These are phyloP conservation scores for Colletotrichum noveboracense DNA, from an alignment of 2,329 filamentous ascomycete species.

Conservation along the genomic window DNA sequence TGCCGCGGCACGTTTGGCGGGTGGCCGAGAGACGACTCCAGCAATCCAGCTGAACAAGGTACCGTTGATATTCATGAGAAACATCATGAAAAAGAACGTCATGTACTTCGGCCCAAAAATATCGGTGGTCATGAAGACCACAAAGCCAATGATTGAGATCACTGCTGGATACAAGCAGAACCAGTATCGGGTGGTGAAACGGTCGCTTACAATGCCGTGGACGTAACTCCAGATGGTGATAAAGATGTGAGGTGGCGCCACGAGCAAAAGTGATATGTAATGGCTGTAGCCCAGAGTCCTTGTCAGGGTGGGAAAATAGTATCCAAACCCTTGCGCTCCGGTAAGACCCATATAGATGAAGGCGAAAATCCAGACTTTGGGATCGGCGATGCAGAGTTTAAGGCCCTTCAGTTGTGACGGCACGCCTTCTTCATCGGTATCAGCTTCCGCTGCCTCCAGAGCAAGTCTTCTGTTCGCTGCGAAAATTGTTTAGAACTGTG, in stretches of 20 bases:
- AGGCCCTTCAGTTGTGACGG: constrained; percentile 54
- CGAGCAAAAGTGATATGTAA: neutral
- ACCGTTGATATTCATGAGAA: constrained; percentile 60
- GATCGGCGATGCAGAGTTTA: constrained; percentile 55
- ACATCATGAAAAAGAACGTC: constrained; percentile 59
- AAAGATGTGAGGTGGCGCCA: constrained; percentile 52
- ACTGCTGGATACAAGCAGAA: constrained; percentile 16
- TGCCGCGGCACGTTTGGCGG: constrained; percentile 59
- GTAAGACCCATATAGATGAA: constrained; percentile 10
- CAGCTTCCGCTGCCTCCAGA: constrained; percentile 53
- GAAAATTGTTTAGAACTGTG: neutral
- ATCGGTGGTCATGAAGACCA: constrained; percentile 59
- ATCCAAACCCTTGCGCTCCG: constrained; percentile 15
- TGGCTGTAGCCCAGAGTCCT: constrained; percentile 4
- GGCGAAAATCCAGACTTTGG: constrained; percentile 50
- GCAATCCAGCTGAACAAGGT: constrained; percentile 56
- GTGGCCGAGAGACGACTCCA: constrained; percentile 53
- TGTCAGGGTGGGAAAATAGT: constrained; percentile 18
- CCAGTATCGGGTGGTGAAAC: constrained; percentile 14
- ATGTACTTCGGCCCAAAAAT: constrained; percentile 60
- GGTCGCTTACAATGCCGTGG: constrained; percentile 32
- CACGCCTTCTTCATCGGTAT: constrained; percentile 50
- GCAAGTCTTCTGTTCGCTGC: constrained; percentile 34
- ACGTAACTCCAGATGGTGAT: constrained; percentile 56
- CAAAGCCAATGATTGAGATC: neutral